Conservation (phyloP, 495 filamentous ascomycete genomes). For the Jackrogersella minutella region DNA sequence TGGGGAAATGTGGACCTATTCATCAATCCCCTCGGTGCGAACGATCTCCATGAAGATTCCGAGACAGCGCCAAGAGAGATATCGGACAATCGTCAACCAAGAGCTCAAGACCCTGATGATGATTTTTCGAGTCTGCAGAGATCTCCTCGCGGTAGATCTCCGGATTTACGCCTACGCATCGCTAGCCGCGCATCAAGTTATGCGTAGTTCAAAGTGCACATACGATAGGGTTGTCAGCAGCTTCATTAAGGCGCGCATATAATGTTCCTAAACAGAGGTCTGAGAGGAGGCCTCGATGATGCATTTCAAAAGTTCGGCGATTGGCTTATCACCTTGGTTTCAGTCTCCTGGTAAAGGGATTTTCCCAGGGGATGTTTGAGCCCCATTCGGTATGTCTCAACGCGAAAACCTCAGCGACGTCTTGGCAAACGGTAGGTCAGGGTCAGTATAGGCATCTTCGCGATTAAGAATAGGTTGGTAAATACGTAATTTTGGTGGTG, state of each 20-base stretch:
- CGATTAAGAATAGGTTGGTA: not conserved
- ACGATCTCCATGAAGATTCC: not conserved
- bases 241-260: not conserved
- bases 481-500: not conserved
- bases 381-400: slow-evolving; percentile 22
- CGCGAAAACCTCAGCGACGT: slow-evolving; percentile 2
- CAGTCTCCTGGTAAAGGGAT: slow-evolving; percentile 22
- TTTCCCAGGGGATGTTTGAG: slow-evolving; percentile 33
- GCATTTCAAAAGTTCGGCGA: not conserved
- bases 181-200: slow-evolving; percentile 18
- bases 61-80: not conserved
- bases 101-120: not conserved
- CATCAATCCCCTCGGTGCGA: not conserved
- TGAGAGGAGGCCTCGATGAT: not conserved
- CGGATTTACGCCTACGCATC: slow-evolving; percentile 11
- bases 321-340: slow-evolving; percentile 28
- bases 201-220: not conserved
- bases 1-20: not conserved
- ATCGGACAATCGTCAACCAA: no score
- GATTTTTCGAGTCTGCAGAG: slow-evolving; percentile 2
- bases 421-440: slow-evolving; percentile 19
- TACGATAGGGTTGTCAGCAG: not conserved
- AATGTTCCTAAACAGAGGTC: slow-evolving; percentile 7
- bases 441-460: not conserved
- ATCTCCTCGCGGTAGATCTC: slow-evolving; percentile 18